phyloP scores from a whole-genome alignment of 2,329 filamentous ascomycete genomes.

The Penicillium sp. region DNA sequence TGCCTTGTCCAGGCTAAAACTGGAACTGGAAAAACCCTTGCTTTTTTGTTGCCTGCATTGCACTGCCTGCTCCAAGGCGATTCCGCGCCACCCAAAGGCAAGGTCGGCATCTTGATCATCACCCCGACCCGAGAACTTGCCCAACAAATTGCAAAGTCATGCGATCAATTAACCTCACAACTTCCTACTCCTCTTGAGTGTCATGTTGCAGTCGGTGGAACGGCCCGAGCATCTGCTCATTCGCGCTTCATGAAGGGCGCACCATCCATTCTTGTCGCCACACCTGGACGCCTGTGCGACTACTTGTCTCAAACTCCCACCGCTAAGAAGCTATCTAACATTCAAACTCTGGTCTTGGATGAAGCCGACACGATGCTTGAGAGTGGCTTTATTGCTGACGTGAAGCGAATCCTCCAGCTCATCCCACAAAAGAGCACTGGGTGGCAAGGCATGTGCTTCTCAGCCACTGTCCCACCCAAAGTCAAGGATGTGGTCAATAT shows the following conservation, averaged over 20 bases:
- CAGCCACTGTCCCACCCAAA: slow-evolving; percentile 79
- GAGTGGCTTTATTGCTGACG: slow-evolving; percentile 48
- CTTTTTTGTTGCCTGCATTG: slow-evolving; percentile 49
- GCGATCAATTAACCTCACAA: slow-evolving; percentile 44
- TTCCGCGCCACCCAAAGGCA: slow-evolving; percentile 28
- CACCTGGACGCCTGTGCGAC: slow-evolving; percentile 49
- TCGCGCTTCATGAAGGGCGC: slow-evolving; percentile 29
- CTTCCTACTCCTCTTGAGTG: slow-evolving; percentile 41
- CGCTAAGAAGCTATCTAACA: slow-evolving; percentile 47
- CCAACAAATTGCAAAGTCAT: slow-evolving; percentile 51
- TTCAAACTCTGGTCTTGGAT: slow-evolving; percentile 52
- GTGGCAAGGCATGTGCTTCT: slow-evolving; percentile 69
- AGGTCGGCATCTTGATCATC: slow-evolving; percentile 48
- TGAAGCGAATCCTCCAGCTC: slow-evolving; percentile 51
- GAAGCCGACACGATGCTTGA: slow-evolving; percentile 37
- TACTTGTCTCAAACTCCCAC: slow-evolving; percentile 41
- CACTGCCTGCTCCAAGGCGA: slow-evolving; percentile 44
- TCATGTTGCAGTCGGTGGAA: slow-evolving; percentile 47
- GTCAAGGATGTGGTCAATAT: slow-evolving; percentile 74
- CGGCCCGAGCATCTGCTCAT: slow-evolving; percentile 28
- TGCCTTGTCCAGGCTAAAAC: slow-evolving; percentile 56
- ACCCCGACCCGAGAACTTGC: slow-evolving; percentile 51
- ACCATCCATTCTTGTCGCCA: slow-evolving; percentile 46
- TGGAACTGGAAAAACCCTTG: slow-evolving; percentile 51
- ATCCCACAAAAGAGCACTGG: slow-evolving; percentile 51